Base-by-base conservation (phyloP, 78 protist species). In the Creolimax fragrantissima region DNA sequence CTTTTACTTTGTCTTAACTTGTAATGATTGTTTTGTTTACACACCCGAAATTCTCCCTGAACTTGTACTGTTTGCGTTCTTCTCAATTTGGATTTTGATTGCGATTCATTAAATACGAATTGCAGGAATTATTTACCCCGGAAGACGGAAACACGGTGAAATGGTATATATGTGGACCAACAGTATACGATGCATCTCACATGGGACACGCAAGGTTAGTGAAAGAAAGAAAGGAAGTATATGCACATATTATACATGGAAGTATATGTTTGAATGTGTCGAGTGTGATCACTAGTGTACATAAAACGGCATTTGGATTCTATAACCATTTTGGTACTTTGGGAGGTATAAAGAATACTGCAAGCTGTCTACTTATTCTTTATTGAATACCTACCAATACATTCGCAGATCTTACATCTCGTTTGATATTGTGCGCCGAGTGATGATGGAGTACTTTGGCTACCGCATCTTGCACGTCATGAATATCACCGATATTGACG, bases 161-260 rank as follows among this genome's bases (percentile, higher is more conserved):
- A 2, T 96, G 99, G 99, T 99, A 99, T 94, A 95, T 90, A 35
- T 99, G 99, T 95, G 99, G 99, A 0, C 99, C 99, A n/a, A 99
- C 99, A 3, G 99, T 99, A 32, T 99, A 99, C 93, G 99, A 97
- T 74, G 85, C 93, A 11, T 91, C 98, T 2, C 99, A 99, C 94
- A 85, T 99, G 92, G 99, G 99, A 2, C 99, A 98, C 90, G 99
- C 99, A 43, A 89, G 85, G 93, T 36, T 5, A 36, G 85, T 35
- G 42, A n/a, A n/a, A n/a, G n/a, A n/a, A n/a, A n/a, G n/a, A n/a
- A n/a, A 88, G n/a, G 90, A 92, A 4, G 83, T 4, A 39, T 88
- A 4, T 88, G n/a, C 11, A 67, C 3, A 3, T 5, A 67, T 90
- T n/a, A n/a, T n/a, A n/a, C n/a, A n/a, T n/a, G n/a, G n/a, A n/a